Evolutionary conservation across 2,329 filamentous ascomycete species (phyloP).

Genomic region (Verticillium klebahnii): DNA sequence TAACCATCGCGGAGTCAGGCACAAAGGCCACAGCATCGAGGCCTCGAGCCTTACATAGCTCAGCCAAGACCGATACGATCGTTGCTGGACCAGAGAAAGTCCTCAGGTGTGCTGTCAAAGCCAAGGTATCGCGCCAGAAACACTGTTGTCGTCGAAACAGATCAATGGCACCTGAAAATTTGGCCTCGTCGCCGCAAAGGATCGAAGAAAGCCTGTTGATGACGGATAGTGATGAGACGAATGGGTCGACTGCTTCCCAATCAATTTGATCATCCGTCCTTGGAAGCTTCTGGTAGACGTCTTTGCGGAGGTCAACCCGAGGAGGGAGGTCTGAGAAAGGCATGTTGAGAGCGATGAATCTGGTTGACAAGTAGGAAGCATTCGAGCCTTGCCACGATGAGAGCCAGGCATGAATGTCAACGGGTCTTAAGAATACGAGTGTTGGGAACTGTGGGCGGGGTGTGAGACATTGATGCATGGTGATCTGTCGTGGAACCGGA

Average conservation of each 20-base stretch:
- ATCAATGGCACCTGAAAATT: too few species aligned
- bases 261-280: background rate
- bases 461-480: background rate
- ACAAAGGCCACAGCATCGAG: background rate
- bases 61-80: background rate
- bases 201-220: background rate
- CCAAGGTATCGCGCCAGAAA: constrained; percentile 10
- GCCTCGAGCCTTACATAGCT: background rate
- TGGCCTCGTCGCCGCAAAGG: background rate
- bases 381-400: too few species aligned
- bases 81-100: constrained; percentile 4
- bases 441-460: background rate
- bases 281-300: constrained; percentile 9
- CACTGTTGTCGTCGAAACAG: background rate
- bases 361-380: too few species aligned
- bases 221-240: background rate
- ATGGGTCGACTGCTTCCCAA: constrained; percentile 2
- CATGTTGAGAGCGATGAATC: constrained; percentile 1
- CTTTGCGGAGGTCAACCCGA: constrained; percentile 4
- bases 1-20: background rate
- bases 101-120: constrained; percentile 11
- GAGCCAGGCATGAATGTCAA: too few species aligned
- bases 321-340: constrained; percentile 5
- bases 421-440: background rate
- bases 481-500: background rate